phyloP scores from a whole-genome alignment of 495 filamentous ascomycete genomes.

The Lineolata rhizophorae region DNA sequence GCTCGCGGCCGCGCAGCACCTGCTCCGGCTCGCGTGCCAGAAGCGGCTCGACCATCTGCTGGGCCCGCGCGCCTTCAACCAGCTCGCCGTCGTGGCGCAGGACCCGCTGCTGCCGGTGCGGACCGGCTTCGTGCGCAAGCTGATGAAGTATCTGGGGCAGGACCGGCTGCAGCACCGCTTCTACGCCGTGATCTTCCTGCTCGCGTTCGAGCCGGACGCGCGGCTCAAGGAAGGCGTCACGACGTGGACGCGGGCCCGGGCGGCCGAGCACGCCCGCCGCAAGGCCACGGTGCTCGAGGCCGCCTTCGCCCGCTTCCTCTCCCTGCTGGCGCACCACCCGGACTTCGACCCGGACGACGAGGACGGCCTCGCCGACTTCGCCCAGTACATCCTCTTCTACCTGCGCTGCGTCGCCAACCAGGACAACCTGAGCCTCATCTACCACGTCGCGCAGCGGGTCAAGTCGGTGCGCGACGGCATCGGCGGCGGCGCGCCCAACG shows the following conservation, averaged over 20 bases:
- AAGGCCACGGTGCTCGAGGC: slow-evolving; percentile 51
- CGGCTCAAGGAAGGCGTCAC: slow-evolving; percentile 47
- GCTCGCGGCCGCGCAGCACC: slow-evolving; percentile 55
- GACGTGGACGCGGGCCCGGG: slow-evolving; percentile 74
- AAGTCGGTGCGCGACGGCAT: slow-evolving; percentile 77
- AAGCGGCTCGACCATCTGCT: slow-evolving; percentile 60
- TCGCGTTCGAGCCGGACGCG: slow-evolving; percentile 64
- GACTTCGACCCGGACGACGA: slow-evolving; percentile 50
- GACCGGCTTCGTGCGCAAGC: slow-evolving; percentile 49
- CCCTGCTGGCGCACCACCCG: slow-evolving; percentile 80
- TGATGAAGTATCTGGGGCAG: slow-evolving; percentile 68
- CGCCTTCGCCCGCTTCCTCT: slow-evolving; percentile 66
- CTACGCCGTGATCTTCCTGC: slow-evolving; percentile 71
- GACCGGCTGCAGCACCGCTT: slow-evolving; percentile 50
- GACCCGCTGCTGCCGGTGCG: slow-evolving; percentile 55
- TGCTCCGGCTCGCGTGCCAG: slow-evolving; percentile 63
- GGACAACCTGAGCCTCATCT: slow-evolving; percentile 72
- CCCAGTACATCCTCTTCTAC: slow-evolving; percentile 77
- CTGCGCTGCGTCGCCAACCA: slow-evolving; percentile 61
- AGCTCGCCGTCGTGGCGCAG: slow-evolving; percentile 56
- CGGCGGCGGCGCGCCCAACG: too few relatives aligned
- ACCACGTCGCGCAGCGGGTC: slow-evolving; percentile 75
- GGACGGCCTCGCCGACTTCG: slow-evolving; percentile 31
- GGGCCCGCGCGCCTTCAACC: slow-evolving; percentile 49
- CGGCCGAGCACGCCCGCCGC: slow-evolving; percentile 24